Conservation (phyloP, 768 basidiomycete genomes). For the Pisolithus marmoratus region DNA sequence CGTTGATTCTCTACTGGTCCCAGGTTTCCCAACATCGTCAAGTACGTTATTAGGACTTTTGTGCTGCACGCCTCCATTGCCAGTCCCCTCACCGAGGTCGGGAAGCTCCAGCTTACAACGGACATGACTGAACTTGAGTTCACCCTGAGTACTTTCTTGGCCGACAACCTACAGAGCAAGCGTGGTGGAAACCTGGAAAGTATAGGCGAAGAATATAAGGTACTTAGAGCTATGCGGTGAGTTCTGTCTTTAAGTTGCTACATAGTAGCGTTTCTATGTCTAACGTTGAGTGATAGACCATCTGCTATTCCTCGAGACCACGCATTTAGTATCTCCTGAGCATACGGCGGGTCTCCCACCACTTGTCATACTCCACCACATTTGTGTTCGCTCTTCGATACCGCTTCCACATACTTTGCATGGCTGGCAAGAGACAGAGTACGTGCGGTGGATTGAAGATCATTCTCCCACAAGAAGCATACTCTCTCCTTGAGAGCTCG, state of each 20-base stretch:
- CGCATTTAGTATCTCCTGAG: conserved; percentile 54
- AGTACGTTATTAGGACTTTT: conserved; percentile 79
- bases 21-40: conserved; percentile 65
- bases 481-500: conserved; percentile 75
- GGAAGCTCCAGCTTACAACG: conserved; percentile 89
- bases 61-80: conserved; percentile 93
- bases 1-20: background rate
- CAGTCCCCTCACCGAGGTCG: conserved; percentile 84
- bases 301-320: conserved; percentile 85
- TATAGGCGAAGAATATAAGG: conserved; percentile 83
- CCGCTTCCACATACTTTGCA: conserved; percentile 85
- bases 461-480: conserved; percentile 77
- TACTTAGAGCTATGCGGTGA: conserved; percentile 81
- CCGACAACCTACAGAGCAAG: conserved; percentile 49
- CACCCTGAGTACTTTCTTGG: conserved; percentile 74
- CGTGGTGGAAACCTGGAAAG: conserved; percentile 63
- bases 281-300: conserved; percentile 43
- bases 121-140: conserved; percentile 99
- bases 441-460: conserved; percentile 93
- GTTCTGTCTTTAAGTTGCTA: too few species aligned
- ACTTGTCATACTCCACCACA: conserved; percentile 85
- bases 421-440: conserved; percentile 94
- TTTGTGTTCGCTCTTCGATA: conserved; percentile 83
- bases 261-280: background rate
- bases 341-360: conserved; percentile 77